Evolutionary conservation across 768 basidiomycete species (phyloP), one percentile per base, ranked within the genome.

Genomic region (Boletus rex-veris): DNA sequence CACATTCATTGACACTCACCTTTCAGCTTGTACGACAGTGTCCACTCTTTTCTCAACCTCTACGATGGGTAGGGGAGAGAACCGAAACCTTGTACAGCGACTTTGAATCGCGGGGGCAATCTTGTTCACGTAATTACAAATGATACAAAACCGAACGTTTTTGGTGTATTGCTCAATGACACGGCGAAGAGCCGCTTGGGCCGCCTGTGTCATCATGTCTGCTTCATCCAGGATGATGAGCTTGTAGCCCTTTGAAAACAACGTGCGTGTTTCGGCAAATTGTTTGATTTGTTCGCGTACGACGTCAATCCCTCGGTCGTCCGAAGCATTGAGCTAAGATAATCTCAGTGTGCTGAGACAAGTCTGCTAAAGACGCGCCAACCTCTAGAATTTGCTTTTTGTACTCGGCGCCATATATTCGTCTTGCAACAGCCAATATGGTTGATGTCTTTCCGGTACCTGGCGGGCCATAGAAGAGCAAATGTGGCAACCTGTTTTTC

Each of bases 131-230:
- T 99, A 99, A 73, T 99, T 99, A 80, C 97, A 98, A 54, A 99
- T 96, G 64, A 99, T 99, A 74, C 97, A 99, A 72, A 99, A 99
- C 37, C 97, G 86, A 60, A 98, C 97, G 65, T 98, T 98, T 73
- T 88, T 92, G 18, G 97, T 99, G 71, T 97, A 98, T 60, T 97
- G 95, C 71, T 99, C 97, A 60, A 99, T 98, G 35, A 98, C 89
- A 63, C 97, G 88, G 28, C 97, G 89, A 30, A 99, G 82, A 24
- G 97, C 97, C 4, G 95, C 91, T 67, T 99, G 97, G 2, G 97
- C 97, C 52, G 91, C 88, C 58, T 93, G 88, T 0, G 97, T 99
- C 97, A 99, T 99, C 96, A 97, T 97, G 77, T 99, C 97, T n/a
- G 97, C 97, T 72, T 99, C 97, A 62, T 99, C 97, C 33, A 99